These are phyloP conservation scores for Curvularia verruculosa DNA, from an alignment of 2,329 filamentous ascomycete genomes.

Conservation along the genomic window DNA sequence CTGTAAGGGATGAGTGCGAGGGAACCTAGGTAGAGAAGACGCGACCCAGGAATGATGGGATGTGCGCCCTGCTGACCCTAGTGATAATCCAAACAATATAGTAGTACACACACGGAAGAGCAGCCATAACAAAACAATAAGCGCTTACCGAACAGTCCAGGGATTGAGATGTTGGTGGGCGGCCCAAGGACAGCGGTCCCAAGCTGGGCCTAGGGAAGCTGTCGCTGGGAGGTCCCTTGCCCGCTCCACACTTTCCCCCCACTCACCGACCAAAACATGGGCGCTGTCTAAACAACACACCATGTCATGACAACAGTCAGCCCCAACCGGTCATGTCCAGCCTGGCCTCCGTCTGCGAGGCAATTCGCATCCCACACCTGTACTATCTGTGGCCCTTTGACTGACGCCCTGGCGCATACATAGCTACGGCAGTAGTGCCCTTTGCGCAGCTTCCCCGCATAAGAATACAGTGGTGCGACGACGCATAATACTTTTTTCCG, in stretches of 20 bases:
- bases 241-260: slow-evolving; percentile 16
- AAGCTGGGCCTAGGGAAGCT: slow-evolving; percentile 1
- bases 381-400: slow-evolving; percentile 23
- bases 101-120: neutral
- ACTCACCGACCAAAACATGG: slow-evolving; percentile 24
- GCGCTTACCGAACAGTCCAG: neutral
- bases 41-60: neutral
- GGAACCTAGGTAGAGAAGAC: neutral
- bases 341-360: slow-evolving; percentile 17
- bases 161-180: slow-evolving; percentile 7
- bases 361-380: slow-evolving; percentile 17
- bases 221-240: slow-evolving; percentile 19
- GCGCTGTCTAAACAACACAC: slow-evolving; percentile 28
- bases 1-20: slow-evolving; percentile 20
- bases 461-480: slow-evolving; percentile 12
- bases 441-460: slow-evolving; percentile 33
- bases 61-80: neutral
- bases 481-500: slow-evolving; percentile 3
- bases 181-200: slow-evolving; percentile 1
- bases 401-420: slow-evolving; percentile 13
- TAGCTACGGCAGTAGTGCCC: slow-evolving; percentile 1
- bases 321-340: slow-evolving; percentile 22
- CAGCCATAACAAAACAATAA: neutral
- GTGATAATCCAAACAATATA: slow-evolving; percentile 4
- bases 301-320: slow-evolving; percentile 28